A percentile compares a stretch with the other conserved stretches of the same genome.
phyloP scores from a whole-genome alignment of 2,329 filamentous ascomycete genomes.

The Penicillium verrucosum region DNA sequence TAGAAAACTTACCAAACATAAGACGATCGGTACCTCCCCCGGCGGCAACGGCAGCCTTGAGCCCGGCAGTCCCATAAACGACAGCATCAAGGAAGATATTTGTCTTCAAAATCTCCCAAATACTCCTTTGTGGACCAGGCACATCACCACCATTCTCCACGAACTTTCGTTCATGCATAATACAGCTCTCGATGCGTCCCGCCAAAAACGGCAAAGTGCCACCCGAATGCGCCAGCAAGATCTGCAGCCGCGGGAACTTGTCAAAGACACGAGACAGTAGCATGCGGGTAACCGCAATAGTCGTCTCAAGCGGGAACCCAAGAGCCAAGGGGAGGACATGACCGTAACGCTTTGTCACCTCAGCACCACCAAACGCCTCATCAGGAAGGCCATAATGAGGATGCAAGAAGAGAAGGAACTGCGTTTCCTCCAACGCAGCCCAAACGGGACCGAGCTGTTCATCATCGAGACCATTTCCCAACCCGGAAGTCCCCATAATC shows the following conservation, averaged over 20 bases:
- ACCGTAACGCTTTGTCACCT: constrained; percentile 68
- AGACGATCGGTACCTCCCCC: constrained; percentile 43
- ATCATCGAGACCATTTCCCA: constrained; percentile 80
- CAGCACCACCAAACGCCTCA: constrained; percentile 75
- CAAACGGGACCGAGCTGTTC: constrained; percentile 68
- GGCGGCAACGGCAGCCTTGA: constrained; percentile 74
- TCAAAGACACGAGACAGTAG: constrained; percentile 84
- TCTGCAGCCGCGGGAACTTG: constrained; percentile 62
- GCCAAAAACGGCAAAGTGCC: constrained; percentile 86
- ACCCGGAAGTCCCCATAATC: constrained; percentile 79
- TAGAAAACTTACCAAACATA: constrained; percentile 36
- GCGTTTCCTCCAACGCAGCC: constrained; percentile 61
- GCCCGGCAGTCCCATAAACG: constrained; percentile 54
- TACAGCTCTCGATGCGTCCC: constrained; percentile 82
- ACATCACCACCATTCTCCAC: constrained; percentile 60
- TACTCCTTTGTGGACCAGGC: constrained; percentile 55
- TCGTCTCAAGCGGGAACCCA: constrained; percentile 89
- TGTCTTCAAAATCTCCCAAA: constrained; percentile 65
- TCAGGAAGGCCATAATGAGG: constrained; percentile 86
- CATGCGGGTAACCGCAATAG: constrained; percentile 85
- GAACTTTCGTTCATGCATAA: constrained; percentile 76
- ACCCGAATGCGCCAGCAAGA: constrained; percentile 83
- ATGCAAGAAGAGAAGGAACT: constrained; percentile 75
- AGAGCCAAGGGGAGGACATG: constrained; percentile 83
- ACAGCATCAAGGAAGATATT: constrained; percentile 82